Conservation (phyloP, 371 early-diverging fungal species). For the Syncephalis plumigaleata region DNA sequence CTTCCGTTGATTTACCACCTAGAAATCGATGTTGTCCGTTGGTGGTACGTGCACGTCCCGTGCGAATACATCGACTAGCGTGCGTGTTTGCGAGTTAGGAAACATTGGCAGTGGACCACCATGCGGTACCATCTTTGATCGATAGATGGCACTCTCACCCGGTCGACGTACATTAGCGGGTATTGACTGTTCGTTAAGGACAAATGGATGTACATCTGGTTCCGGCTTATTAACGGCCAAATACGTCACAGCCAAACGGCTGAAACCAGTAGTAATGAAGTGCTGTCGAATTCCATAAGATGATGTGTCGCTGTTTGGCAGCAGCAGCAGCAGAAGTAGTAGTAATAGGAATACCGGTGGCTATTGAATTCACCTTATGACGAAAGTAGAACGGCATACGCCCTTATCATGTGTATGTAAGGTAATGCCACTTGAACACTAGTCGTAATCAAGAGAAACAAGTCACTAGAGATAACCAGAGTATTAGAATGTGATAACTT, state of each 20-base stretch:
- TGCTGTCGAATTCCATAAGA: no score
- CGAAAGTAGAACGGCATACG: no score
- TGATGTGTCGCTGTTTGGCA: no score
- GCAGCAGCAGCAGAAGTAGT: no score
- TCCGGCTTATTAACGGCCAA: constrained; percentile 3
- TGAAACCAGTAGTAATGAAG: neutral
- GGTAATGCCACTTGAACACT: no score
- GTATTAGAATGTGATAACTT: no score
- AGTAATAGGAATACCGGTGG: no score
- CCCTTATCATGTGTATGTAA: no score
- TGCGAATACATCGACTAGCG: constrained; percentile 3
- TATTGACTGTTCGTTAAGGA: constrained; percentile 4
- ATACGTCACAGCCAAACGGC: constrained; percentile 2
- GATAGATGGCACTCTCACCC: constrained; percentile 4
- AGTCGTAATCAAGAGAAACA: no score
- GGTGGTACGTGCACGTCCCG: neutral
- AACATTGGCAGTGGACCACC: neutral
- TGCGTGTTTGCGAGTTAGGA: constrained; percentile 3
- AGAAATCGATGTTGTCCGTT: constrained; percentile 1
- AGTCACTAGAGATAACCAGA: no score
- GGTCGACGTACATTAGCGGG: constrained; percentile 3
- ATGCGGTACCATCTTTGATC: constrained; percentile 1
- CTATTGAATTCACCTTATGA: no score
- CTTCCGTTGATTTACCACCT: neutral
- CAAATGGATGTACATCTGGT: constrained; percentile 7